These are phyloP conservation scores for Beauveria scarabaeidicola DNA, from an alignment of 2,329 filamentous ascomycete species.

Conservation along the genomic window DNA sequence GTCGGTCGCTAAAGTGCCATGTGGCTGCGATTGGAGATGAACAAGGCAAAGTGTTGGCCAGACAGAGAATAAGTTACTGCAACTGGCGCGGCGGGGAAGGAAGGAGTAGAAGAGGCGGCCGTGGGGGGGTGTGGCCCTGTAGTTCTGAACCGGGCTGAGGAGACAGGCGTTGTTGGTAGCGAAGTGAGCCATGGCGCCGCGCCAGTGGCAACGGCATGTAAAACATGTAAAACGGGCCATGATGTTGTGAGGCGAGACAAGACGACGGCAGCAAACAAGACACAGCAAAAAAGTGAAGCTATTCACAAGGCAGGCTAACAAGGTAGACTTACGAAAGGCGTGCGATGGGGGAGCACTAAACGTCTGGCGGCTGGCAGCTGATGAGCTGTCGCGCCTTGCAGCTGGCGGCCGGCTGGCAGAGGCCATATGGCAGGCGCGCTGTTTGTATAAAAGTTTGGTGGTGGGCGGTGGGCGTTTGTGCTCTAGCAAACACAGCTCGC, in stretches of 20 bases:
- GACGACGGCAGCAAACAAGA: background rate
- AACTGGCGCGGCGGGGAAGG: constrained; percentile 1
- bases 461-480: background rate
- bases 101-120: background rate
- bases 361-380: constrained; percentile 1
- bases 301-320: background rate
- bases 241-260: background rate
- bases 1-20: background rate
- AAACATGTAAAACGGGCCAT: background rate
- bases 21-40: background rate
- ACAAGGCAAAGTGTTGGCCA: background rate
- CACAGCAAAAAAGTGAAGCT: background rate
- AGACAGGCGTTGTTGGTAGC: background rate
- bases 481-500: constrained; percentile 3
- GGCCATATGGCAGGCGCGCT: constrained; percentile 3
- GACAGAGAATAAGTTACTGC: background rate
- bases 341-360: constrained; percentile 1
- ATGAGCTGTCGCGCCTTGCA: constrained; percentile 5
- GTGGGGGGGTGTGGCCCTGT: background rate
- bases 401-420: constrained; percentile 9
- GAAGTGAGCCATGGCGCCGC: background rate
- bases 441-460: background rate
- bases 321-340: constrained; percentile 8
- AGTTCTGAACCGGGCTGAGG: background rate
- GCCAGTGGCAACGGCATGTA: background rate